These are phyloP conservation scores for Phylloporus scabripes DNA, from an alignment of 768 basidiomycete species.

Conservation along the genomic window DNA sequence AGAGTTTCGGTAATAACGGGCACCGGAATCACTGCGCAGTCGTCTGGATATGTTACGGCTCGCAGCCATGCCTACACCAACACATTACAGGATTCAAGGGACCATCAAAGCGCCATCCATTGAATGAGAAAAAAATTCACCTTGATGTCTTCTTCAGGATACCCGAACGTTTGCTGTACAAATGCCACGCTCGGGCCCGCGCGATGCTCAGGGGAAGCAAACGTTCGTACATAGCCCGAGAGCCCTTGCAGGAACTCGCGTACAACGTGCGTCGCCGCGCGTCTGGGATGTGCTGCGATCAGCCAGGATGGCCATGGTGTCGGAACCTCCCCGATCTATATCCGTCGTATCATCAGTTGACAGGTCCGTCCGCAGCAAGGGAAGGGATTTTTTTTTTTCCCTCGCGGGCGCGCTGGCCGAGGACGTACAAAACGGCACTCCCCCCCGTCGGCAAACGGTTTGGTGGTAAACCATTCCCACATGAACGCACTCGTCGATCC, in stretches of 20 bases:
- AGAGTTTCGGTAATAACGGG: constrained; percentile 67
- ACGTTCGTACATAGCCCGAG: constrained; percentile 58
- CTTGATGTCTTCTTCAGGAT: constrained; percentile 75
- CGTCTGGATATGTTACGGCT: constrained; percentile 68
- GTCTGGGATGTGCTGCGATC: constrained; percentile 78
- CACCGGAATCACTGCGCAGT: constrained; percentile 59
- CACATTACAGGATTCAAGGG: not conserved
- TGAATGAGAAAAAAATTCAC: constrained; percentile 29
- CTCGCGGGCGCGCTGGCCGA: not conserved
- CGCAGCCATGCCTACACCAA: constrained; percentile 66
- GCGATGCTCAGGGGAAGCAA: constrained; percentile 56
- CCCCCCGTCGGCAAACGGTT: constrained; percentile 73
- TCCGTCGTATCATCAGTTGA: not conserved
- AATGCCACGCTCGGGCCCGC: constrained; percentile 61
- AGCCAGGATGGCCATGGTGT: constrained; percentile 99
- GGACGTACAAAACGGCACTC: constrained; percentile 76
- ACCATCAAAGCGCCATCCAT: not conserved
- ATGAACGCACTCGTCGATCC: constrained; percentile 87
- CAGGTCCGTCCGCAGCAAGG: not conserved
- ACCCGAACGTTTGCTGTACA: constrained; percentile 74
- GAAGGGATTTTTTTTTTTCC: not conserved
- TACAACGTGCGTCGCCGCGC: constrained; percentile 48
- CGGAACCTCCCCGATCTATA: constrained; percentile 76
- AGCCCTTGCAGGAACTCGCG: constrained; percentile 58
- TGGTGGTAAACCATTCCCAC: constrained; percentile 93